phyloP scores from a whole-genome alignment of 495 filamentous ascomycete species.

The Durotheca rogersii region DNA sequence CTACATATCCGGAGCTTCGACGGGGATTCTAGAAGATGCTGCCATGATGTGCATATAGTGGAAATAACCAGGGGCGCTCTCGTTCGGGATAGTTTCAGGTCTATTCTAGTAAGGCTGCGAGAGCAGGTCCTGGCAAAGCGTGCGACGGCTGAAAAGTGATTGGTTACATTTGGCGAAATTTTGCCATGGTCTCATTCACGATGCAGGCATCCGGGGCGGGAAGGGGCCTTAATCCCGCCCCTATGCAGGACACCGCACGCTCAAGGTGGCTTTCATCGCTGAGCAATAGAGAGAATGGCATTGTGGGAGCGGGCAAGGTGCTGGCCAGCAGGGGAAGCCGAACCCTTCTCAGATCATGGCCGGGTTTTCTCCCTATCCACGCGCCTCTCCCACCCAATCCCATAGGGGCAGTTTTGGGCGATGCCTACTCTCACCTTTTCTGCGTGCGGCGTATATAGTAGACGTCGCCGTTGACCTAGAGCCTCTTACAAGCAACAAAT shows the following conservation, averaged over 20 bases:
- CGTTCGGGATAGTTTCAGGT: conserved; percentile 23
- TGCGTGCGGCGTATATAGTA: too few relatives aligned
- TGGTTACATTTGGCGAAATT: conserved; percentile 33
- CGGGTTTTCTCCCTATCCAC: neutral
- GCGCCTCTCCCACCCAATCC: too few relatives aligned
- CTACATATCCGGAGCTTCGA: conserved; percentile 26
- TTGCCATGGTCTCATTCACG: conserved; percentile 23
- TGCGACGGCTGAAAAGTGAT: conserved; percentile 18
- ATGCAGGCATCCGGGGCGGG: conserved; percentile 35
- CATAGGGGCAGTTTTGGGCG: too few relatives aligned
- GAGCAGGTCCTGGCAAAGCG: conserved; percentile 17
- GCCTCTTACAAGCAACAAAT: conserved; percentile 24
- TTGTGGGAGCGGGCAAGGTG: conserved; percentile 2
- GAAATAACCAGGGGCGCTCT: conserved; percentile 19
- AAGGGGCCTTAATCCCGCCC: conserved; percentile 30
- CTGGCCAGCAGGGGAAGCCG: neutral
- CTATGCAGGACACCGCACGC: conserved; percentile 31
- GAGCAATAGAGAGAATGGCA: conserved; percentile 18
- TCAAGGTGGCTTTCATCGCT: conserved; percentile 23
- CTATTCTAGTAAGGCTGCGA: conserved; percentile 22
- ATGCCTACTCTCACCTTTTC: too few relatives aligned
- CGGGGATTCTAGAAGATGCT: conserved; percentile 34
- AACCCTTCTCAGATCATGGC: neutral
- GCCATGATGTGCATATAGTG: conserved; percentile 22
- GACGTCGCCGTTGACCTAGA: neutral